Conservation (phyloP, 441 rosid species). For the Brassica hybrid region DNA sequence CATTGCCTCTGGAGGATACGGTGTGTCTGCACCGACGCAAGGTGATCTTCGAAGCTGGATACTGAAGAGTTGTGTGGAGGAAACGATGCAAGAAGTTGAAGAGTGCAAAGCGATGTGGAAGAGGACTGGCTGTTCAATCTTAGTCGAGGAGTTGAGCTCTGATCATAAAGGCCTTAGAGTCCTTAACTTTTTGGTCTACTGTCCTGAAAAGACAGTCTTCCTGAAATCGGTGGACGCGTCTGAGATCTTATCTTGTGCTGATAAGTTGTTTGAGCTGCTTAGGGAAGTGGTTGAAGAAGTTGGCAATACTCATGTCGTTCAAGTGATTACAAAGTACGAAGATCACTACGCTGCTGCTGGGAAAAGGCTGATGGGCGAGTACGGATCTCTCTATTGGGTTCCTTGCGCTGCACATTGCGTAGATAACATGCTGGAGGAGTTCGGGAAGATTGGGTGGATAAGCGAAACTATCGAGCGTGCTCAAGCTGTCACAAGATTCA, state of each 20-base stretch:
- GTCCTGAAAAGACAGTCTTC: slow-evolving; percentile 68
- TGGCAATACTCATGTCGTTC: slow-evolving; percentile 68
- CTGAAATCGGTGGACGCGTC: slow-evolving; percentile 72
- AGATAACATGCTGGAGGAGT: slow-evolving; percentile 74
- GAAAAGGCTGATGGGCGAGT: slow-evolving; percentile 53
- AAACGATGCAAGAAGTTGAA: slow-evolving; percentile 58
- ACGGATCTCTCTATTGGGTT: slow-evolving; percentile 73
- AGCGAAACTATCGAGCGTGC: slow-evolving; percentile 62
- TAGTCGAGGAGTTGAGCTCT: slow-evolving; percentile 66
- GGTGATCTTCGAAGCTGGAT: slow-evolving; percentile 72
- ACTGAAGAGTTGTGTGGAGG: slow-evolving; percentile 67
- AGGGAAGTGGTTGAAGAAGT: slow-evolving; percentile 77
- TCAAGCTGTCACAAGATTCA: slow-evolving; percentile 65
- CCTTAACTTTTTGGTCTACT: slow-evolving; percentile 61
- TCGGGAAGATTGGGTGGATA: slow-evolving; percentile 72
- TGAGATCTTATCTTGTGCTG: slow-evolving; percentile 52
- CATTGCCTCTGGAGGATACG: slow-evolving; percentile 54
- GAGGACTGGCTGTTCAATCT: slow-evolving; percentile 70
- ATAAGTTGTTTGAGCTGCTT: slow-evolving; percentile 55
- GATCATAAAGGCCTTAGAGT: slow-evolving; percentile 50
- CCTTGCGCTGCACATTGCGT: slow-evolving; percentile 72
- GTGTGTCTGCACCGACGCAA: slow-evolving; percentile 49
- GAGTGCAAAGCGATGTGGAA: slow-evolving; percentile 52
- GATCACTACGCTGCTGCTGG: slow-evolving; percentile 62
- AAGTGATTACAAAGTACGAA: slow-evolving; percentile 64